phyloP scores from a whole-genome alignment of 140 eudicot species.

The Bidens hawaiensis region DNA sequence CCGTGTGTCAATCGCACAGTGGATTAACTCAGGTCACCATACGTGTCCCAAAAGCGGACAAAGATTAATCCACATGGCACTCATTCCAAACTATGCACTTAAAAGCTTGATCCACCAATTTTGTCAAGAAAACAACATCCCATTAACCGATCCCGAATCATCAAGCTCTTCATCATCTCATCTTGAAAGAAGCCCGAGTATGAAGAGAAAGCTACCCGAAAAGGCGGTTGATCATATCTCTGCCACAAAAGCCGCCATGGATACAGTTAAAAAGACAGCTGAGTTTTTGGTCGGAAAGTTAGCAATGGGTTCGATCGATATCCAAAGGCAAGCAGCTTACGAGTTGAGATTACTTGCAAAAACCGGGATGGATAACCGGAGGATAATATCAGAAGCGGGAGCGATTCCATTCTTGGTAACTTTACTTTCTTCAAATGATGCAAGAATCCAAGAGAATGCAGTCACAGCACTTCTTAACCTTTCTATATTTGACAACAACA shows the following conservation, averaged over 20 bases:
- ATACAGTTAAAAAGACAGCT: constrained; percentile 73
- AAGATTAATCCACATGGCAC: constrained; percentile 75
- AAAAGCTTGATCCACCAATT: constrained; percentile 68
- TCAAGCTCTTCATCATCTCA: constrained; percentile 42
- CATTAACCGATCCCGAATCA: constrained; percentile 34
- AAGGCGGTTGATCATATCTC: constrained; percentile 71
- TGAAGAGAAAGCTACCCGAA: constrained; percentile 49
- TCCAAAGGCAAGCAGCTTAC: constrained; percentile 77
- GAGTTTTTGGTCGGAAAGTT: constrained; percentile 75
- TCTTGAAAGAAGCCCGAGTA: constrained; percentile 38
- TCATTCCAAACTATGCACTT: constrained; percentile 81
- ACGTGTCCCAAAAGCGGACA: constrained; percentile 92
- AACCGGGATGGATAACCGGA: constrained; percentile 77
- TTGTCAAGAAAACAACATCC: constrained; percentile 66
- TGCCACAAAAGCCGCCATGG: constrained; percentile 64
- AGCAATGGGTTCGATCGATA: constrained; percentile 73
- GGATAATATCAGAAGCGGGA: constrained; percentile 77
- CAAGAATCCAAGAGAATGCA: constrained; percentile 79
- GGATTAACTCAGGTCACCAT: constrained; percentile 84
- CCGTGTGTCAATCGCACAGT: constrained; percentile 70
- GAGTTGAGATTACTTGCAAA: constrained; percentile 78
- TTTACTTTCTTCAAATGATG: constrained; percentile 50
- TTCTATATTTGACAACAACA: constrained; percentile 74
- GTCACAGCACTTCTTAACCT: constrained; percentile 81
- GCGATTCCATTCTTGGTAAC: constrained; percentile 77